Base-by-base conservation (phyloP, 768 basidiomycete species). In the Imleria badia region DNA sequence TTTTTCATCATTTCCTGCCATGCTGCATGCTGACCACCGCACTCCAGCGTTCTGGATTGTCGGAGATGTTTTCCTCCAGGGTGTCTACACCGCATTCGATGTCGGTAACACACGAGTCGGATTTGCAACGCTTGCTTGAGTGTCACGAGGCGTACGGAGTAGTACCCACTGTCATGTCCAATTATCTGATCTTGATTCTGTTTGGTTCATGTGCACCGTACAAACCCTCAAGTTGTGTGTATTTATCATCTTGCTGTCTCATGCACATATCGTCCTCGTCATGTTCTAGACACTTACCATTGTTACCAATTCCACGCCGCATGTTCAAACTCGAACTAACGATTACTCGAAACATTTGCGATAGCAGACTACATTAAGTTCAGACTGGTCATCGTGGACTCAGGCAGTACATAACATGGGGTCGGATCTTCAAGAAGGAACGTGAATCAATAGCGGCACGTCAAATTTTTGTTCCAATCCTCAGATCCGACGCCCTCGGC, bases 61-160 rank as follows among this genome's bases (percentile, higher is more conserved):
- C 8, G 72, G 73, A 3, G 71, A 72, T 17, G 66, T 72, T 26
- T 78, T 80, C 74, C 63, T 80, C 47, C 66, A 64, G 47, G 70
- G 70, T n/a, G 74, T 76, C 30, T 81, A 77, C 53, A 73, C 76
- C 13, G 58, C 59, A 3, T 79, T 78, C 57, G 74, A 78, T 48
- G 57, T 73, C 23, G 69, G 66, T 1, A 71, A 72, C 33, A 57
- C 38, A 1, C 63, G 51, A 23, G 75, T 77, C 11, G 73, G 75
- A 20, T 76, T 78, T 49, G 76, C 75, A 10, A 13, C 20, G 5
- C 58, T 60, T 8, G 58, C 51, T 30, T 63, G 54, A 54, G n/a
- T 6, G 30, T 33, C 31, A 3, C 6, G 6, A 26, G 26, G 26
- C 26, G 6, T 26, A n/a, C n/a, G n/a, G 26, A 26, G 26, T 26